phyloP scores from a whole-genome alignment of 1,284 basidiomycete species.

The Moesziomyces sp. region DNA sequence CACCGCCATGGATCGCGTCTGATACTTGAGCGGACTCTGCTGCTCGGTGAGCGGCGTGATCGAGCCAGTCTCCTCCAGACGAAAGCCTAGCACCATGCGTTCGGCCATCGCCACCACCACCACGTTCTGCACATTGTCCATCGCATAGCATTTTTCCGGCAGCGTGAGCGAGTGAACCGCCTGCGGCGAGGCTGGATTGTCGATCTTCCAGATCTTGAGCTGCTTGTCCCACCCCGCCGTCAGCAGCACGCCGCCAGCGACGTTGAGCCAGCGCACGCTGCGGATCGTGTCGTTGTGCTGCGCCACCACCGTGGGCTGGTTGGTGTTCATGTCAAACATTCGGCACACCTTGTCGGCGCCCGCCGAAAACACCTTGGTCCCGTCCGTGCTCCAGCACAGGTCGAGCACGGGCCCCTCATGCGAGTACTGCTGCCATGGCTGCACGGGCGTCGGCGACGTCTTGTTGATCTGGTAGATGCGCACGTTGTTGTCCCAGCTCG shows the following conservation, averaged over 20 bases:
- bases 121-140: conserved; percentile 85
- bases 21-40: conserved; percentile 77
- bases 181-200: conserved; percentile 51
- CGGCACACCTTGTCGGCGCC: conserved; percentile 85
- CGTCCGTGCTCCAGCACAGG: conserved; percentile 85
- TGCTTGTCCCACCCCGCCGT: conserved; percentile 94
- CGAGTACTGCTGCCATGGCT: conserved; percentile 71
- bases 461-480: conserved; percentile 73
- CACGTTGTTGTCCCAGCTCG: conserved; percentile 69
- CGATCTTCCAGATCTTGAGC: conserved; percentile 72
- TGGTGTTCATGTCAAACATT: conserved; percentile 82
- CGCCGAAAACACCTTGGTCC: conserved; percentile 83
- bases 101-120: conserved; percentile 93
- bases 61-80: conserved; percentile 75
- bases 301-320: conserved; percentile 75
- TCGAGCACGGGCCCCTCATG: conserved; percentile 86
- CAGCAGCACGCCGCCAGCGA: conserved; percentile 77
- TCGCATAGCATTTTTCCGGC: conserved; percentile 85
- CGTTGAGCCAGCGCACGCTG: conserved; percentile 80
- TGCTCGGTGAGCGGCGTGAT: conserved; percentile 52
- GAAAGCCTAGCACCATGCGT: conserved; percentile 86
- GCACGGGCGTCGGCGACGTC: conserved; percentile 79
- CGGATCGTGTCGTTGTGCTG: conserved; percentile 85
- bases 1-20: conserved; percentile 75
- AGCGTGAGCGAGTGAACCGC: conserved; percentile 70